These are phyloP conservation scores for Leccinum subgranulosum DNA, from an alignment of 768 basidiomycete species.

Conservation along the genomic window DNA sequence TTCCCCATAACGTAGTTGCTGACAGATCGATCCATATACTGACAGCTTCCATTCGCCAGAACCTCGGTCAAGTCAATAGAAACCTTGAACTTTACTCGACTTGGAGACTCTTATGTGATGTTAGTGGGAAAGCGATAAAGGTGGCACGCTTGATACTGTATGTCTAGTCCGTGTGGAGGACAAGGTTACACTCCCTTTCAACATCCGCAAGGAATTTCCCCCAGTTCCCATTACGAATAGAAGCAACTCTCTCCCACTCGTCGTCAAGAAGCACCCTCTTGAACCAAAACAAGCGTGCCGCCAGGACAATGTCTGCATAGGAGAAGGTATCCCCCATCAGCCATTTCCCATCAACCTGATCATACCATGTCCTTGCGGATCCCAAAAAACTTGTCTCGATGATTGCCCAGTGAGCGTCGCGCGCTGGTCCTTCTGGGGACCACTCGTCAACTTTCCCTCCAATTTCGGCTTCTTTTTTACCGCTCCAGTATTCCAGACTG, in stretches of 20 bases:
- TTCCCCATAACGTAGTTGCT: background rate
- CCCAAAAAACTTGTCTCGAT: constrained; percentile 12
- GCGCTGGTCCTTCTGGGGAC: background rate
- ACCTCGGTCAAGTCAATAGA: background rate
- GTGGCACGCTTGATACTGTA: background rate
- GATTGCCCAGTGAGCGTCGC: background rate
- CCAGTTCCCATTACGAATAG: constrained; percentile 28
- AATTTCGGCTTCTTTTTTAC: constrained; percentile 12
- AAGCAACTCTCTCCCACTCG: constrained; percentile 26
- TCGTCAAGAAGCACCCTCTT: constrained; percentile 19
- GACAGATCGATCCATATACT: background rate
- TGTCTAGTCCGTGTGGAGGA: background rate
- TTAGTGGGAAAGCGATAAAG: background rate
- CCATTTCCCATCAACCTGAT: background rate
- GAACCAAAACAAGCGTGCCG: constrained; percentile 9
- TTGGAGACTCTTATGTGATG: background rate
- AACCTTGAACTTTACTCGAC: background rate
- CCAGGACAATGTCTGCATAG: constrained; percentile 31
- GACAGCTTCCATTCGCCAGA: background rate
- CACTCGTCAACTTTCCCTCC: background rate
- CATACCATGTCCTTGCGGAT: background rate
- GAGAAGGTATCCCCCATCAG: constrained; percentile 13
- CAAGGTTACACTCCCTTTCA: constrained; percentile 24
- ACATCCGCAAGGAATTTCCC: constrained; percentile 21
- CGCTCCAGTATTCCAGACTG: constrained; percentile 33